Conservation (phyloP, 306 rosid genomes). For the Coriaria nepalensis region DNA sequence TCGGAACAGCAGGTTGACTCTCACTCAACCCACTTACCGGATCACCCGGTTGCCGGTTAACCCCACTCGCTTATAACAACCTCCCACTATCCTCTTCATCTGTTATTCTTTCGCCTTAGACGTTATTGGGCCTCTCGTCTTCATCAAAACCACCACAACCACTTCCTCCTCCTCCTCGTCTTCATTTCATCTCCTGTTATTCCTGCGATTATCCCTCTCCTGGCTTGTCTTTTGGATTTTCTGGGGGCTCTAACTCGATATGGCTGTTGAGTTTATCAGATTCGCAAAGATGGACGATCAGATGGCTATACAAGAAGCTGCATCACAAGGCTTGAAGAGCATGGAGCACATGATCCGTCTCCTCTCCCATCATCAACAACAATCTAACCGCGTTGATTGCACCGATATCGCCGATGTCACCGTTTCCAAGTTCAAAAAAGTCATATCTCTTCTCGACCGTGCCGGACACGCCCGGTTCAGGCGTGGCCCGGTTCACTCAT, state of each 20-base stretch:
- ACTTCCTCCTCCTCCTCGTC: too few relatives aligned
- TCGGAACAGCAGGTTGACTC: too few relatives aligned
- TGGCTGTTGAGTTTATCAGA: conserved; percentile 62
- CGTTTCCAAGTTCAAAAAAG: conserved; percentile 57
- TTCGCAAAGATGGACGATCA: conserved; percentile 61
- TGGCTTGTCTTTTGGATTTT: too few relatives aligned
- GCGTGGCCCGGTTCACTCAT: conserved; percentile 46
- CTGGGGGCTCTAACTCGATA: not conserved
- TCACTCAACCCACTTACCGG: too few relatives aligned
- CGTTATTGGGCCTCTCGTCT: too few relatives aligned
- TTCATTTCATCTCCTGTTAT: too few relatives aligned
- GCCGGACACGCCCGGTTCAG: conserved; percentile 97
- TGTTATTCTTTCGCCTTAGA: too few relatives aligned
- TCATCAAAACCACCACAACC: too few relatives aligned
- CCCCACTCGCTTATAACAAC: too few relatives aligned
- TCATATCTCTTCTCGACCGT: conserved; percentile 55
- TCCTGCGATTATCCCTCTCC: too few relatives aligned
- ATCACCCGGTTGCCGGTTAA: too few relatives aligned
- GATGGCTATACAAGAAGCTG: conserved; percentile 67
- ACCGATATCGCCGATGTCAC: conserved; percentile 53
- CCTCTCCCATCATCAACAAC: conserved; percentile 35
- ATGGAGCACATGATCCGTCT: conserved; percentile 55
- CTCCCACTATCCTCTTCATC: too few relatives aligned
- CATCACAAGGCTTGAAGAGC: conserved; percentile 57
- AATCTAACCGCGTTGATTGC: conserved; percentile 28